Evolutionary conservation across 2,329 filamentous ascomycete genomes (phyloP), one percentile per base, ranked within the genome.

Genomic region (Trichophyton verrucosum): DNA sequence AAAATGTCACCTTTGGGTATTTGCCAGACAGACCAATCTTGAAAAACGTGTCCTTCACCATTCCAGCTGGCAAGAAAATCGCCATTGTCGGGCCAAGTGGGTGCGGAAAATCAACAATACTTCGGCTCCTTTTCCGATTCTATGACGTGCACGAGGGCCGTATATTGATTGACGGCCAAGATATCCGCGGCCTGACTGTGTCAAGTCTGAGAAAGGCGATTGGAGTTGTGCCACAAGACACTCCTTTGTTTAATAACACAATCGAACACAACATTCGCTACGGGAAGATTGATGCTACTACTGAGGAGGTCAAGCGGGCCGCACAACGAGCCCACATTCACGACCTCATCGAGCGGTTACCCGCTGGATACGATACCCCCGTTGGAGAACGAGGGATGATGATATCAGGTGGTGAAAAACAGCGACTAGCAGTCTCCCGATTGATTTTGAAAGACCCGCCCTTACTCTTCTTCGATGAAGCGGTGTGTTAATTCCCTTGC

Each of bases 221-320:
- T 65, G 94, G 94, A 22, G 92, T 99, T 15, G 94, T 99, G 0
- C 94, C 94, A 0, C 95, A 99, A 72, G 94, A 99, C 68, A 97
- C 94, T 0, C 91, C 94, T 0, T 80, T 99, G 0, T 99, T 99
- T 79, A 99, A 99, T 72, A 91, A 96, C 70, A 94, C 91, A 0
- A 92, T 99, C 62, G 87, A 88, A 70, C 90, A 96, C 73, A 99
- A 99, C 72, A 96, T 99, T 68, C 87, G 85, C 64, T 99, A 99
- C 72, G 94, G 94, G 58, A 83, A 88, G 66, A 82, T 97, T 64
- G 83, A 85, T 55, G 91, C 92, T 0, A 81, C 85, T 0, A 78
- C 81, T 8, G 89, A 90, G 36, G 80, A 86, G 61, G 87, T 99
- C 6, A 72, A 84, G 11, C 85, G 85, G 33, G 94, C 90, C 0